Evolutionary conservation across 352 stramenopile genomes (phyloP), one percentile per base, ranked within the genome.

Genomic region (Pythium dissimile): DNA sequence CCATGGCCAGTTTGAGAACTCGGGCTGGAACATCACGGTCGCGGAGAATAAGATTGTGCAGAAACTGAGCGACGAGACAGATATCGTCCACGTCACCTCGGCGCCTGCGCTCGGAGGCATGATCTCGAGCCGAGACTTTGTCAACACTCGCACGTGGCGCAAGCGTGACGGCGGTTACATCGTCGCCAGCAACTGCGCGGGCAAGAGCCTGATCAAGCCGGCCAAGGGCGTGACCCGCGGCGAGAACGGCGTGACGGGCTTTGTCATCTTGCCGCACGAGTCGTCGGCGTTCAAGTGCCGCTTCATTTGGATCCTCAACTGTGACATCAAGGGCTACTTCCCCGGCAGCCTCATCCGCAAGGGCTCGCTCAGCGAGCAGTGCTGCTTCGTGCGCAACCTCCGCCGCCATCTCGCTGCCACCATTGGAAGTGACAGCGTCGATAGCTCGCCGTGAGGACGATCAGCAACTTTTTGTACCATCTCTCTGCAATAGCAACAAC

Each of bases 251-350:
- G 67, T 80, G 3, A 88, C 77, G 16, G 82, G 82, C 5, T 90
- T 86, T 64, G 59, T 92, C 21, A 89, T 92, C 35, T 48, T 90
- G 49, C 82, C 82, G 3, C 80, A 88, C 50, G 77, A 86, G 47
- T 76, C 75, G 39, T 90, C 79, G 46, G 68, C 80, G 37, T 88
- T 89, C 66, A 89, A 92, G 67, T 79, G 74, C 48, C 80, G 79
- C 46, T 73, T 92, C 27, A 72, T 92, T 43, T 92, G 82, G 80
- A 85, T 92, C 50, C 49, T 92, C 5, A 92, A 92, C 70, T 86
- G 79, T 59, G 82, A 92, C 64, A 92, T 92, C 62, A 92, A 92
- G 71, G 80, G 80, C 13, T 92, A 87, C 67, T 92, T 92, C 58
- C 82, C 82, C 10, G 77, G 69, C 2, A 90, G 78, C 37, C 59